Evolutionary conservation across 2,329 filamentous ascomycete genomes (phyloP), one percentile per base, ranked within the genome.

Genomic region (Hypoxylon rubiginosum): DNA sequence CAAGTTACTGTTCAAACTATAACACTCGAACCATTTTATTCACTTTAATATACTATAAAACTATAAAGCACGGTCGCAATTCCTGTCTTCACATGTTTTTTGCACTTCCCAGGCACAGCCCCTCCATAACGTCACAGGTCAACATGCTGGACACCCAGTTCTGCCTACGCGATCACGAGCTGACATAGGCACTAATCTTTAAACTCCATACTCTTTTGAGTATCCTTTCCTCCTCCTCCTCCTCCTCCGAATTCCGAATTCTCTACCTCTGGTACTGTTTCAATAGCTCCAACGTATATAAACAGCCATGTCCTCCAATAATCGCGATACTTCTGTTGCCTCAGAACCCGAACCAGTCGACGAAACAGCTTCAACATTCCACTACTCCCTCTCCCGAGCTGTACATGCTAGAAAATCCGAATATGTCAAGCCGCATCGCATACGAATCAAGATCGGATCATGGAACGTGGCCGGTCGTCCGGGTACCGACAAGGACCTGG

Each of bases 391-490:
- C n/a, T 87, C 87, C 49, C 83, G 82, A 66, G 87, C 88, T 30
- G 83, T 98, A 41, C 87, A 91, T 75, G 89, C 91, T 41, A 88
- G 96, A 58, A 88, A 90, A 73, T 82, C 87, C 52, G 94, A 98
- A 78, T 99, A 94, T 77, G 91, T 91, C 26, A 88, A 90, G 39
- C 87, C 90, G 46, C 90, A 90, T 76, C 86, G 86, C 54, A 88
- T 97, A 72, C 90, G 90, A 70, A 87, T 99, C 79, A 97, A 97
- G 80, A 86, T 99, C 55, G 96, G 95, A 45, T 91, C 92, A 0
- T 99, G 96, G 96, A 99, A 99, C 79, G 93, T 97, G 15, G 96
- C 94, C 3, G 90, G 91, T 1, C 90, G 92, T 69, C 89, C 92
- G 11, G 93, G 92, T 24, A 94, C 93, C 0, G 94, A 97, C 78